phyloP scores from a whole-genome alignment of 129 eudicot species.

The Silybum marianum region DNA sequence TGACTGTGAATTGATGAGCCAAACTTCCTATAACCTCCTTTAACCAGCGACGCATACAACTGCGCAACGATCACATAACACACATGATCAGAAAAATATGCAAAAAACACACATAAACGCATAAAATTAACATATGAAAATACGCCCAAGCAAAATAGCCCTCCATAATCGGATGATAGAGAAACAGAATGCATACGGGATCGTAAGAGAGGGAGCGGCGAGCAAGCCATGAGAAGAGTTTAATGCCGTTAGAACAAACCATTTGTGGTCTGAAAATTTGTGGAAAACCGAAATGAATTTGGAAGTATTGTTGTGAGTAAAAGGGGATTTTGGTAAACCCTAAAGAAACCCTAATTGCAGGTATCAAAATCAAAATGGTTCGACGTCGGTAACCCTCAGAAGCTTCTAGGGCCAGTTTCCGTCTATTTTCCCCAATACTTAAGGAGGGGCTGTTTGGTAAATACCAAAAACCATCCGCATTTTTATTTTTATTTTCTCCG shows the following conservation, averaged over 20 bases:
- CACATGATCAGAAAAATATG: background rate
- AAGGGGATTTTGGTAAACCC: conserved; percentile 32
- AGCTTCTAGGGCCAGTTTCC: conserved; percentile 32
- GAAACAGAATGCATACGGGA: conserved; percentile 3
- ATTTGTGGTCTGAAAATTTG: conserved; percentile 27
- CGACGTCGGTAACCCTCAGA: conserved; percentile 13
- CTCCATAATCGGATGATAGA: background rate
- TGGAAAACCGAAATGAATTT: background rate
- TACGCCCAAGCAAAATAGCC: background rate
- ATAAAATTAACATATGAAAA: conserved; percentile 10
- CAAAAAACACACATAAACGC: background rate
- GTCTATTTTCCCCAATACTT: conserved; percentile 24
- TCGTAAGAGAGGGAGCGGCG: conserved; percentile 38
- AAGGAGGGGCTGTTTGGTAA: conserved; percentile 28
- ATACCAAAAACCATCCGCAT: conserved; percentile 1
- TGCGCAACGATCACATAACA: conserved; percentile 15
- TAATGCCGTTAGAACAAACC: conserved; percentile 44
- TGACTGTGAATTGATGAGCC: conserved; percentile 36
- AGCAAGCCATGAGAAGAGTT: conserved; percentile 40
- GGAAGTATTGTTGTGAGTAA: background rate
- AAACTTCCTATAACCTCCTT: conserved; percentile 40
- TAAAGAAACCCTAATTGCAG: conserved; percentile 39
- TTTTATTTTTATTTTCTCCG: background rate
- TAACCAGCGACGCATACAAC: conserved; percentile 31
- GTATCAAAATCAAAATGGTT: conserved; percentile 9